These are phyloP conservation scores for Paraglomus brasilianum DNA, from an alignment of 192 early-diverging fungal species.

Conservation along the genomic window DNA sequence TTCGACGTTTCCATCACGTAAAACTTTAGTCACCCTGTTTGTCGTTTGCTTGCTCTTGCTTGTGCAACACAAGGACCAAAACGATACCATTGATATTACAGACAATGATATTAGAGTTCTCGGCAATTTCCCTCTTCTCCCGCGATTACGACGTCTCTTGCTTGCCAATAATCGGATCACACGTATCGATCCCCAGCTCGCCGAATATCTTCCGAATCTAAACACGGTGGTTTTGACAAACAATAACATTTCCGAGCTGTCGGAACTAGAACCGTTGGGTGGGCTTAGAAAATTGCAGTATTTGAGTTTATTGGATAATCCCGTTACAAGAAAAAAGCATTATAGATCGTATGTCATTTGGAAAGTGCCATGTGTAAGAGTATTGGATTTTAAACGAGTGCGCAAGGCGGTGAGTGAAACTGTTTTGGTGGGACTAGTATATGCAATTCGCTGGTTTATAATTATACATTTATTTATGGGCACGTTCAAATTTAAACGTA, in stretches of 20 bases:
- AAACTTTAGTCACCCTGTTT: no score
- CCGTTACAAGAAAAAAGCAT: slow-evolving; percentile 76
- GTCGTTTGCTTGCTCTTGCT: no score
- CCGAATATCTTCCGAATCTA: slow-evolving; percentile 72
- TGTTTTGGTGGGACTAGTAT: slow-evolving; percentile 9
- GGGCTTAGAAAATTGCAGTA: slow-evolving; percentile 47
- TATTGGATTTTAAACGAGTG: slow-evolving; percentile 86
- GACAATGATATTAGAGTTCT: slow-evolving; percentile 86
- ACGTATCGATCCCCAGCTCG: slow-evolving; percentile 68
- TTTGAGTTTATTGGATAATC: slow-evolving; percentile 86
- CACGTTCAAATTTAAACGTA: background rate
- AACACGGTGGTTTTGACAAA: slow-evolving; percentile 81
- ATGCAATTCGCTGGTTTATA: slow-evolving; percentile 21
- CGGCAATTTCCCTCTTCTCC: slow-evolving; percentile 84
- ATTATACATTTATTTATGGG: slow-evolving; percentile 3
- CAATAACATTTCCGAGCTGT: slow-evolving; percentile 81
- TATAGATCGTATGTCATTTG: slow-evolving; percentile 86
- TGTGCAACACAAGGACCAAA: slow-evolving; percentile 78
- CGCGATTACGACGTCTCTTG: slow-evolving; percentile 72
- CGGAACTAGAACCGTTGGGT: slow-evolving; percentile 78
- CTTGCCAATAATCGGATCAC: slow-evolving; percentile 88
- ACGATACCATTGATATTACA: slow-evolving; percentile 92
- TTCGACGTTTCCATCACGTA: no score
- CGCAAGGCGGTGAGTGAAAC: slow-evolving; percentile 56
- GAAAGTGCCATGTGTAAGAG: slow-evolving; percentile 70